Percentiles rank a stretch among this genome's conserved stretches.
Evolutionary conservation across 495 filamentous ascomycete species (phyloP).

Genomic region (Tuber borchii): DNA sequence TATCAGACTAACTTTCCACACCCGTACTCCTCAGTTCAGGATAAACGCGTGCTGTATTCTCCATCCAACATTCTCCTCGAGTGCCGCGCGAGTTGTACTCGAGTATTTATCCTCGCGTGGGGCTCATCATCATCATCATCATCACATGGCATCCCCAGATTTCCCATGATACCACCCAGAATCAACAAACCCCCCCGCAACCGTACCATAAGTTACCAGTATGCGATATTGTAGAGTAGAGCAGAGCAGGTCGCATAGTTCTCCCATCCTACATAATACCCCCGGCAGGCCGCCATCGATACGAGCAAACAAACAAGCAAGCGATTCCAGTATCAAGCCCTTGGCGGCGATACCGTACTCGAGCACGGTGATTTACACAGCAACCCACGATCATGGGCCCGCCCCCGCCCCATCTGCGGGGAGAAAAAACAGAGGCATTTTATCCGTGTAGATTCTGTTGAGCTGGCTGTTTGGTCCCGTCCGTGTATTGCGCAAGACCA

Average conservation of each 20-base stretch:
- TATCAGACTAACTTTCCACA: background rate
- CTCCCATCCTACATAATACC: too few species aligned
- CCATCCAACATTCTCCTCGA: background rate
- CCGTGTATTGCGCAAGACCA: too few species aligned
- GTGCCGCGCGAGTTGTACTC: background rate
- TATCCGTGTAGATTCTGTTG: background rate
- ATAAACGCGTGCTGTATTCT: background rate
- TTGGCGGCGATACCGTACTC: background rate
- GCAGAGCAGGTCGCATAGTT: too few species aligned
- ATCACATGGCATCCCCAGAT: background rate
- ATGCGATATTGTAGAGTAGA: background rate
- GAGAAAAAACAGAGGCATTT: background rate
- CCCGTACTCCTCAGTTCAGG: too few species aligned
- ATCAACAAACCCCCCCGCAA: background rate
- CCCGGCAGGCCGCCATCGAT: background rate
- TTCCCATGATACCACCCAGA: background rate
- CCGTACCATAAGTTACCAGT: background rate
- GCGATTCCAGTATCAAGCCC: background rate
- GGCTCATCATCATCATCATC: background rate
- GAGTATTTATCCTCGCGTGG: background rate
- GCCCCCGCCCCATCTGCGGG: background rate
- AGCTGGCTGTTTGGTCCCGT: too few species aligned
- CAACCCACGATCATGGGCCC: too few species aligned
- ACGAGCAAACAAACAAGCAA: background rate
- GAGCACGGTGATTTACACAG: background rate